Conservation (phyloP, 2,329 filamentous ascomycete species). For the Colletotrichum acutatum region DNA sequence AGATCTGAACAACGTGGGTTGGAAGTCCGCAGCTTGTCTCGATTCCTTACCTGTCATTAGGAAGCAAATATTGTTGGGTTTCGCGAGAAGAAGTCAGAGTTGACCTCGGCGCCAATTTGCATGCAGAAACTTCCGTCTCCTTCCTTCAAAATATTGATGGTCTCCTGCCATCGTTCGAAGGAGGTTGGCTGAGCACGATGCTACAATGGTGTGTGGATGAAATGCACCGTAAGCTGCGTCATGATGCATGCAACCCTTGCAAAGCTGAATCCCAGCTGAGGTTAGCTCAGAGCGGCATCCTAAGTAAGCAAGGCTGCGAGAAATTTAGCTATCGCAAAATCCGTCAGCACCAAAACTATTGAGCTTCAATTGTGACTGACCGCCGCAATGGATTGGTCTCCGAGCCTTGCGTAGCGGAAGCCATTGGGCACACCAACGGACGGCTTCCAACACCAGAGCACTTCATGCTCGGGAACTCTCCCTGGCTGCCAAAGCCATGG, state of each 20-base stretch:
- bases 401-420: neutral
- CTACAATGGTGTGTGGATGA: neutral
- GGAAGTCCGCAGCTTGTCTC: too few species aligned
- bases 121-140: neutral
- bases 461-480: neutral
- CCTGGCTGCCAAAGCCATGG: neutral
- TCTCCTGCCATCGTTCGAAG: neutral
- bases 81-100: too few species aligned
- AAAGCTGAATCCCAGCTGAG: neutral
- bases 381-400: neutral
- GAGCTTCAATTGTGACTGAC: neutral
- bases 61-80: too few species aligned
- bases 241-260: neutral
- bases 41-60: too few species aligned
- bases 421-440: neutral
- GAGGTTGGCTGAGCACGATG: neutral
- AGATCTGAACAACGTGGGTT: too few species aligned
- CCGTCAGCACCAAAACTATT: neutral
- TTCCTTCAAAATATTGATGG: too few species aligned
- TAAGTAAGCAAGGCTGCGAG: slow-evolving; percentile 1
- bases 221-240: slow-evolving; percentile 5
- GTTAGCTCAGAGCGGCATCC: neutral
- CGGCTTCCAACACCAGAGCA: neutral
- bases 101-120: neutral
- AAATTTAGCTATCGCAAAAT: neutral